phyloP scores from a whole-genome alignment of 352 stramenopile species.

The Globisporangium radiosum region DNA sequence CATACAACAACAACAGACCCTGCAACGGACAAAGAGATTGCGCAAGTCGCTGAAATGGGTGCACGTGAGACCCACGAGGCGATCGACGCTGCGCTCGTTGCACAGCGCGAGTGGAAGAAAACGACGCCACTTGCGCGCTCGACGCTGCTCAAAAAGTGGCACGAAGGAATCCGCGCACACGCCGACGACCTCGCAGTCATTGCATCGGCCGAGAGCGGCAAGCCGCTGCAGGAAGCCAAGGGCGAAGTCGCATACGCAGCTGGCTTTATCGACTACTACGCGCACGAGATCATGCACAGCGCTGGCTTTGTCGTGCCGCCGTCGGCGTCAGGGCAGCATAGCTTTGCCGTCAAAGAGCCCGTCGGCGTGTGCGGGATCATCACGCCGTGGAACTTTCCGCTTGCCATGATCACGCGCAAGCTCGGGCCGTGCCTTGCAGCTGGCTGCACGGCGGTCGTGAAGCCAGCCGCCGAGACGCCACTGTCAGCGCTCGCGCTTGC shows the following conservation, averaged over 20 bases:
- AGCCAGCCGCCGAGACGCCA: slow-evolving; percentile 95
- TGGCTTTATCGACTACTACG: slow-evolving; percentile 96
- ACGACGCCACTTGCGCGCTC: slow-evolving; percentile 61
- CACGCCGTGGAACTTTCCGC: slow-evolving; percentile 98
- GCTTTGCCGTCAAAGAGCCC: slow-evolving; percentile 86
- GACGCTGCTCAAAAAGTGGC: slow-evolving; percentile 75
- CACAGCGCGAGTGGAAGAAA: slow-evolving; percentile 68
- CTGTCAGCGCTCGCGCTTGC: slow-evolving; percentile 92
- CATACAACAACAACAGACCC: slow-evolving; percentile 31
- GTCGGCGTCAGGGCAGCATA: slow-evolving; percentile 38
- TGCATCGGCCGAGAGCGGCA: slow-evolving; percentile 96
- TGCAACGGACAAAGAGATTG: slow-evolving; percentile 69
- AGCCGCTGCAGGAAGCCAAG: slow-evolving; percentile 91
- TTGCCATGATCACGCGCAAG: slow-evolving; percentile 98
- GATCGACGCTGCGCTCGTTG: slow-evolving; percentile 56
- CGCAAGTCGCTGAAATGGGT: slow-evolving; percentile 64
- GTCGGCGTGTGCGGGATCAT: slow-evolving; percentile 94
- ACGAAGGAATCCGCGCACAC: slow-evolving; percentile 61
- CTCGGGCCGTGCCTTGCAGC: slow-evolving; percentile 89
- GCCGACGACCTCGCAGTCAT: slow-evolving; percentile 86
- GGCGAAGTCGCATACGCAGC: slow-evolving; percentile 93
- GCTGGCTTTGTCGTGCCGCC: slow-evolving; percentile 77
- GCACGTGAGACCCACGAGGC: slow-evolving; percentile 58
- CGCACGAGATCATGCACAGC: slow-evolving; percentile 90
- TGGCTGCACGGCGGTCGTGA: slow-evolving; percentile 95